A percentile compares a stretch with the other conserved stretches of the same genome.
phyloP scores from a whole-genome alignment of 352 stramenopile species.

The Pythium plurisporium region DNA sequence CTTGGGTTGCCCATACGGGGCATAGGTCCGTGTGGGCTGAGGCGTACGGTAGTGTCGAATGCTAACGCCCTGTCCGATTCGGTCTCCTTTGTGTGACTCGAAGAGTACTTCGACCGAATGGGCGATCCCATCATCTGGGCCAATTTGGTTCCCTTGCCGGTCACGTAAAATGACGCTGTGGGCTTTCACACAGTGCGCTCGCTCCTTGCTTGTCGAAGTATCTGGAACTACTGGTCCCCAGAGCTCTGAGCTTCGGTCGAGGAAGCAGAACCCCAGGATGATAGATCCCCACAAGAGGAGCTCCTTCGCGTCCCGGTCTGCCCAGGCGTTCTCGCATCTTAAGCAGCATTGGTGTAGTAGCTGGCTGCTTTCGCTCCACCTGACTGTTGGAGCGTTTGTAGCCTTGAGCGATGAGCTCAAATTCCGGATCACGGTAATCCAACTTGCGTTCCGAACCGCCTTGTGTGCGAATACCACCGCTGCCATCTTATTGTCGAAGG shows the following conservation, averaged over 20 bases:
- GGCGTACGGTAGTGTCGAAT: constrained; percentile 18
- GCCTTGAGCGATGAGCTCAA: constrained; percentile 28
- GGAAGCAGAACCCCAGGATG: constrained; percentile 24
- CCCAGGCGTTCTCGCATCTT: constrained; percentile 4
- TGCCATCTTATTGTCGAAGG: constrained; percentile 23
- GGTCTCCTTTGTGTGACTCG: constrained; percentile 13
- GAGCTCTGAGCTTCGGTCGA: constrained; percentile 23
- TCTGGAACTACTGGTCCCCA: constrained; percentile 5
- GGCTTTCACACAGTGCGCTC: constrained; percentile 10
- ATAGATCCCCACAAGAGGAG: constrained; percentile 19
- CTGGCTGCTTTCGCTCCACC: constrained; percentile 29
- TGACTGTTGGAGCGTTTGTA: constrained; percentile 23
- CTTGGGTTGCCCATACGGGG: constrained; percentile 12
- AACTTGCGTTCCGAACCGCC: constrained; percentile 20
- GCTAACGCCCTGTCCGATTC: constrained; percentile 1
- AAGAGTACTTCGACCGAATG: constrained; percentile 8
- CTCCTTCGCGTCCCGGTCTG: background rate
- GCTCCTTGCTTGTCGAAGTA: background rate
- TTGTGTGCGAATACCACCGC: constrained; percentile 22
- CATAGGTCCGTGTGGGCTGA: constrained; percentile 8
- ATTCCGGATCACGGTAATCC: constrained; percentile 28
- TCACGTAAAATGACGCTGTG: constrained; percentile 12
- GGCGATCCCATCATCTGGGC: background rate
- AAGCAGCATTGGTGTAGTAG: constrained; percentile 31
- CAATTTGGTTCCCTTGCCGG: background rate